A percentile compares a stretch with the other conserved stretches of the same genome.
phyloP scores from a whole-genome alignment of 768 basidiomycete genomes.

The Tricholomella constricta region DNA sequence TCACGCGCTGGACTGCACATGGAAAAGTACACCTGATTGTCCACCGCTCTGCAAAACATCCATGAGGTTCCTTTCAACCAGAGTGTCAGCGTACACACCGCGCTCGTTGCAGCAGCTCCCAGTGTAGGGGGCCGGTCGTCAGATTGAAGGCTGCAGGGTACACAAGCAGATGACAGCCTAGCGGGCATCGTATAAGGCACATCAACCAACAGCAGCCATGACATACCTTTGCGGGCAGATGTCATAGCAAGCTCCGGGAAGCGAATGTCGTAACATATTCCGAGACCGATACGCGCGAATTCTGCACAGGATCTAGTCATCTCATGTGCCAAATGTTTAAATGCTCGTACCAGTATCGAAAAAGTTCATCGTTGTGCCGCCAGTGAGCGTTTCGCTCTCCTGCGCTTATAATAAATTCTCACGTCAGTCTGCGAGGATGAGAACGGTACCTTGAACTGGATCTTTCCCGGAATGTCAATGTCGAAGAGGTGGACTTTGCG shows the following conservation, averaged over 20 bases:
- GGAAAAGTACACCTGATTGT: conserved; percentile 94
- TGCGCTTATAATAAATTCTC: conserved; percentile 28
- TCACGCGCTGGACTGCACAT: conserved; percentile 97
- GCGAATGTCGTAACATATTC: conserved; percentile 95
- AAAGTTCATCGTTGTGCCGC: conserved; percentile 69
- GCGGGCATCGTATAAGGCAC: background rate
- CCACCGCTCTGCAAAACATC: conserved; percentile 69
- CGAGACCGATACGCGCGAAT: conserved; percentile 96
- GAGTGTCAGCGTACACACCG: conserved; percentile 49
- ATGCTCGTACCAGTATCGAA: conserved; percentile 78
- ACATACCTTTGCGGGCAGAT: conserved; percentile 78
- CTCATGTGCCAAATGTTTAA: background rate
- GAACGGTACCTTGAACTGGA: conserved; percentile 73
- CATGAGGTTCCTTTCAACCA: background rate
- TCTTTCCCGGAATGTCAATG: conserved; percentile 93
- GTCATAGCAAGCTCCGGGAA: conserved; percentile 95
- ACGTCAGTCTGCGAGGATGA: background rate
- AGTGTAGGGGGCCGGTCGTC: conserved; percentile 95
- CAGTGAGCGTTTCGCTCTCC: conserved; percentile 89
- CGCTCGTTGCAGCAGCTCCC: conserved; percentile 88
- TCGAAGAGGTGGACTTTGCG: conserved; percentile 98
- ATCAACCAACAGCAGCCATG: background rate
- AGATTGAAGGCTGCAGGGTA: conserved; percentile 96
- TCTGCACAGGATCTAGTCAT: conserved; percentile 43
- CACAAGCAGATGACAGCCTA: conserved; percentile 85